Conservation (phyloP, 148 eudicot genomes). For the Nepenthes mirabilis region DNA sequence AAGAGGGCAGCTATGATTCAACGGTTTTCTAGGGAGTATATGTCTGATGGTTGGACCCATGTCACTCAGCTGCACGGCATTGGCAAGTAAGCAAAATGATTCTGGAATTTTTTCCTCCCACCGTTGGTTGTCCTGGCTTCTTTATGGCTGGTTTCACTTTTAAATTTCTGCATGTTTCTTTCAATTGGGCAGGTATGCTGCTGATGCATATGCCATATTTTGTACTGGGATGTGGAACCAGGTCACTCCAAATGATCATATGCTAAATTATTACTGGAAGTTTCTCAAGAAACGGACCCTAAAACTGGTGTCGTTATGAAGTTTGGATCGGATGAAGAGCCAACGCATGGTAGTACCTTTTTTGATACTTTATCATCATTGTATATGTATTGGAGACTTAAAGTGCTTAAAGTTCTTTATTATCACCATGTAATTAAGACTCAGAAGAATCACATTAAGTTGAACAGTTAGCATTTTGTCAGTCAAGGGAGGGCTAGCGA, state of each 20-base stretch:
- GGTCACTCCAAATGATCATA: slow-evolving; percentile 59
- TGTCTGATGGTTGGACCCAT: slow-evolving; percentile 56
- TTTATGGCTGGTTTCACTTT: background rate
- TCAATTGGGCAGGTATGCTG: slow-evolving; percentile 50
- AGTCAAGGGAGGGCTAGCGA: too few species aligned
- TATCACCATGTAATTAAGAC: too few species aligned
- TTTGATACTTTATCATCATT: too few species aligned
- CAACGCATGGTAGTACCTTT: too few species aligned
- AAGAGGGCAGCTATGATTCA: slow-evolving; percentile 53
- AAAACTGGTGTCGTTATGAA: background rate
- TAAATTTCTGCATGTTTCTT: background rate
- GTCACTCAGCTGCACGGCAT: slow-evolving; percentile 68
- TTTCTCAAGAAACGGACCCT: slow-evolving; percentile 17
- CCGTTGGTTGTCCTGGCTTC: slow-evolving; percentile 3
- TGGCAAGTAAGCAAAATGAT: slow-evolving; percentile 42
- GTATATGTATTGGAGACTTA: too few species aligned
- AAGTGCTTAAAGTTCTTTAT: too few species aligned
- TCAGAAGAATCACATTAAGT: too few species aligned
- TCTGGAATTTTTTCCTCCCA: background rate
- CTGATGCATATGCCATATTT: slow-evolving; percentile 90
- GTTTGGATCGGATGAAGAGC: too few species aligned
- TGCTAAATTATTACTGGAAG: slow-evolving; percentile 59
- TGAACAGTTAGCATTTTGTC: too few species aligned
- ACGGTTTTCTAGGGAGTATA: slow-evolving; percentile 50
- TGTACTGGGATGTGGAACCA: slow-evolving; percentile 70